Percentiles rank a stretch among this genome's conserved stretches.
Evolutionary conservation across 495 filamentous ascomycete species (phyloP).

Genomic region (Xylaria castorea): DNA sequence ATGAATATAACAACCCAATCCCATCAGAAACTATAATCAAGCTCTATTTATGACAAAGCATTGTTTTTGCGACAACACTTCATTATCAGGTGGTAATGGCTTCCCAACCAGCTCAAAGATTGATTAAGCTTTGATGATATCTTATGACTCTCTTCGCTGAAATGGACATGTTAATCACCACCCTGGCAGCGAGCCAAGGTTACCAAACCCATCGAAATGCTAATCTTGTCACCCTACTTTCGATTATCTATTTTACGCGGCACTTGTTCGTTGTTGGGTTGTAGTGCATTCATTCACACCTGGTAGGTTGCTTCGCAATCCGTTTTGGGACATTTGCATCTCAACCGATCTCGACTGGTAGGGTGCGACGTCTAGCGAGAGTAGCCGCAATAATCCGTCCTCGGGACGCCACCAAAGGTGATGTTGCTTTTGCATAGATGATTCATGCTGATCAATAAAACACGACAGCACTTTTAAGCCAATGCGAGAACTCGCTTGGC

Average conservation of each 20-base stretch:
- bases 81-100: neutral
- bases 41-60: conserved; percentile 16
- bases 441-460: neutral
- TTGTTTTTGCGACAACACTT: neutral
- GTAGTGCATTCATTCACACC: conserved; percentile 1
- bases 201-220: neutral
- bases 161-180: neutral
- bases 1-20: neutral
- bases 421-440: neutral
- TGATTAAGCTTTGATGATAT: neutral
- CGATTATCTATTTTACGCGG: neutral
- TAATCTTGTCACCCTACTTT: neutral
- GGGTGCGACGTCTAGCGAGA: neutral
- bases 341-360: conserved; percentile 9
- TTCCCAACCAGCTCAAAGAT: neutral
- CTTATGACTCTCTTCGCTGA: neutral
- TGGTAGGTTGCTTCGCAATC: neutral
- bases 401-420: neutral
- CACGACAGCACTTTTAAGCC: neutral
- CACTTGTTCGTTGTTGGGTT: conserved; percentile 7
- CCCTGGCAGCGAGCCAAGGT: neutral
- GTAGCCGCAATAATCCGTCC: neutral
- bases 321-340: neutral
- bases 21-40: conserved; percentile 12
- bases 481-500: neutral